Evolutionary conservation across 768 basidiomycete species (phyloP), one percentile per base, ranked within the genome.

Genomic region (Rhizopogon vinicolor): DNA sequence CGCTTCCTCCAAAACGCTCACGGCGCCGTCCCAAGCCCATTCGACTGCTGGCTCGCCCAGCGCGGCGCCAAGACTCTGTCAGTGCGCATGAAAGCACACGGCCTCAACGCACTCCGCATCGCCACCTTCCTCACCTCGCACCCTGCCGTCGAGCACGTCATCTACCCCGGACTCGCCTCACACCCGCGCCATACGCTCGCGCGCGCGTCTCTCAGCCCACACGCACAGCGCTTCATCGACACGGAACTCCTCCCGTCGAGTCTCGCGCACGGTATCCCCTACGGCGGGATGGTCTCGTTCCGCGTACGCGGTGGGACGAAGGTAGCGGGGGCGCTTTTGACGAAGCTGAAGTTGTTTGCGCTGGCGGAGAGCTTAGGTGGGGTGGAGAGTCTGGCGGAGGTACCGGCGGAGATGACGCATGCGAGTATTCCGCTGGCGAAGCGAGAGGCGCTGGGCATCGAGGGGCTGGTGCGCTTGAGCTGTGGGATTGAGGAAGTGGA

Each of bases 361-460:
- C 76, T 98, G 12, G 95, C 94, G 0, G 94, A 95, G 78, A 86
- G 83, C 25, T 72, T 98, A 5, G 96, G 96, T 1, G 96, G 94
- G 0, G 91, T 97, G 5, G 96, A 98, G 78, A 88, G 85, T 68
- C 72, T 98, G 35, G 89, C 90, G 0, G 94, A 98, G 69, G 78
- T 89, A 44, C 95, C 94, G 0, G 84, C 86, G 43, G 75, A 77
- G 71, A 97, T 97, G 94, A 96, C 93, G 7, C 95, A 97, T 68
- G 86, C 82, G 2, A 81, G 81, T 49, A 83, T 92, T 46, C 86
- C 91, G 0, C 77, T 79, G 25, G 82, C 70, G 1, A 87, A 91
- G 69, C 75, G 92, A 10, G 81, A 75, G 29, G 50, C 72, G 13
- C 72, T 93, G 29, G 94, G 95, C 1, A 92, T 98, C 58, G 86